phyloP scores from a whole-genome alignment of 2,329 filamentous ascomycete genomes.

The Chrysosporium queenslandicum region DNA sequence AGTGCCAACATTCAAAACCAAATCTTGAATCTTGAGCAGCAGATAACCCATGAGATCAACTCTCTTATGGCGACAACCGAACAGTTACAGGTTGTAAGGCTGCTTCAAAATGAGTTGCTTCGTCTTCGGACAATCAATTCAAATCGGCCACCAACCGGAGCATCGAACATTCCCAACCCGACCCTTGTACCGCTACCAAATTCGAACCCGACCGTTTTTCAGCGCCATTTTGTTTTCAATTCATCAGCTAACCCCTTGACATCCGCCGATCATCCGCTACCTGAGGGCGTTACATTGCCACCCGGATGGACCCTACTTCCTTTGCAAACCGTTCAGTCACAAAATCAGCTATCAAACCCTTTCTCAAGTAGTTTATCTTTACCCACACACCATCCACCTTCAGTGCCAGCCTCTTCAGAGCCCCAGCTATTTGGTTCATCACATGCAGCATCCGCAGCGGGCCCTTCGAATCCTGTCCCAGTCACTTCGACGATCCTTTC shows the following conservation, averaged over 20 bases:
- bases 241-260: constrained; percentile 26
- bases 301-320: constrained; percentile 45
- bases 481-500: background rate
- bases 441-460: background rate
- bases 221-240: constrained; percentile 22
- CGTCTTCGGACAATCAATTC: constrained; percentile 49
- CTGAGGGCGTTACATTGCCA: constrained; percentile 43
- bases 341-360: background rate
- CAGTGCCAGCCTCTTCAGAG: background rate
- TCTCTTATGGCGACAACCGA: constrained; percentile 53
- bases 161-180: background rate
- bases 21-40: constrained; percentile 56
- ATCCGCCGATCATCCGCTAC: constrained; percentile 40
- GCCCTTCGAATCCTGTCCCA: background rate
- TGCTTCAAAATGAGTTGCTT: constrained; percentile 57
- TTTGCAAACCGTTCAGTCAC: constrained; percentile 27
- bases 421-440: background rate
- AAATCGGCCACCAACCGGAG: background rate
- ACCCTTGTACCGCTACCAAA: background rate
- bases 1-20: constrained; percentile 44
- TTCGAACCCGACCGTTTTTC: constrained; percentile 3
- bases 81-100: constrained; percentile 58
- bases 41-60: constrained; percentile 58
- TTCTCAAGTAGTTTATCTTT: background rate
- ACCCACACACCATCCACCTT: background rate